Percentiles rank a stretch among this genome's conserved stretches.
Conservation (phyloP, 257 asterid genomes). For the Solanum phureja region DNA sequence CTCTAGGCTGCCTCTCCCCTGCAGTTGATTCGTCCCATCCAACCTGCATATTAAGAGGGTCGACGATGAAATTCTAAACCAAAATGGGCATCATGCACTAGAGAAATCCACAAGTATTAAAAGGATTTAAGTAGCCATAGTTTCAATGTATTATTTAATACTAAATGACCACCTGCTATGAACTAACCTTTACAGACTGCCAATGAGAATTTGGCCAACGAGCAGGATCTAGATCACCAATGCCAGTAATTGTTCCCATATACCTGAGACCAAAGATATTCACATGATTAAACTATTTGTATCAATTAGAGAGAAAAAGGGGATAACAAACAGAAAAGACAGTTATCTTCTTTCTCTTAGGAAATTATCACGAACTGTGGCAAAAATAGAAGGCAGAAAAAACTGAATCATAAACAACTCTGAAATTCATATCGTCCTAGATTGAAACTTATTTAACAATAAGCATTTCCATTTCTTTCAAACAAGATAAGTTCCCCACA, state of each 20-base stretch:
- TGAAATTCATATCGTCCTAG: background rate
- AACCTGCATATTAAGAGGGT: slow-evolving; percentile 33
- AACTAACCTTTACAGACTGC: slow-evolving; percentile 81
- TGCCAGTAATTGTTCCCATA: slow-evolving; percentile 89
- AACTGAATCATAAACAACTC: background rate
- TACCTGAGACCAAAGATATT: slow-evolving; percentile 37
- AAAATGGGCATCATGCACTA: background rate
- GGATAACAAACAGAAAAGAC: background rate
- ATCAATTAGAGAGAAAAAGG: background rate
- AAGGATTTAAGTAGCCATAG: background rate
- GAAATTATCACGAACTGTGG: background rate
- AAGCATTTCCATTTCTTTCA: background rate
- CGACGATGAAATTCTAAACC: background rate
- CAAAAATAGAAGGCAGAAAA: background rate
- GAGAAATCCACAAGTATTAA: background rate
- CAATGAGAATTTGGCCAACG: slow-evolving; percentile 93
- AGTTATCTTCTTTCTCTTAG: background rate
- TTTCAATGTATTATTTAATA: background rate
- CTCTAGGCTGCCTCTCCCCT: slow-evolving; percentile 94
- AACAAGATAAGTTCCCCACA: background rate
- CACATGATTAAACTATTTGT: background rate
- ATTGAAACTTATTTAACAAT: background rate
- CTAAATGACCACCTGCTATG: background rate
- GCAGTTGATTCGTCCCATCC: slow-evolving; percentile 99
- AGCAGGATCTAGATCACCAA: slow-evolving; percentile 74